Base-by-base conservation (phyloP, 495 filamentous ascomycete genomes). In the Sordaria brevicollis region DNA sequence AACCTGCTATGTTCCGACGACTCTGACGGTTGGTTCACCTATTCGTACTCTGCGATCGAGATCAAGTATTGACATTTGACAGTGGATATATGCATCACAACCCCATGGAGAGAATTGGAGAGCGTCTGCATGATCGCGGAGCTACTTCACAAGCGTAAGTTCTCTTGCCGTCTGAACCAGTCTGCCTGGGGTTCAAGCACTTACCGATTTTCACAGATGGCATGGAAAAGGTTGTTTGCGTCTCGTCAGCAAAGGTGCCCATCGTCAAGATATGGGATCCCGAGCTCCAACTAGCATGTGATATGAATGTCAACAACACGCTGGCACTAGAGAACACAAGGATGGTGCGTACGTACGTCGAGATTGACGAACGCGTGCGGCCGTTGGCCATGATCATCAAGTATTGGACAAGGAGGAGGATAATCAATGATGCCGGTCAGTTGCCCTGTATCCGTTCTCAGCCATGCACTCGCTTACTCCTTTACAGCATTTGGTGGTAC, bases 201-300 rank as follows among this genome's bases (percentile, higher is more conserved):
- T n/a, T n/a, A n/a, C 67, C 66, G 35, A 65, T 76, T 78, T 31
- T 65, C 37, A 62, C 75, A 97, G 94, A 93, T 82, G 95, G 95
- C 68, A 99, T 99, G 95, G 85, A 97, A 79, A 90, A 90, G 72
- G 93, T 99, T 9, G 90, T 97, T 41, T 99, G 95, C 76, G 91
- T 98, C 7, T 91, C 92, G 29, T 91, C 91, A 41, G 95, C 95
- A 15, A 97, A 97, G 78, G 96, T 99, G 17, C 94, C 96, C 10
- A 99, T 99, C 72, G 95, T 99, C 67, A 99, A 98, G 81, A 94
- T 97, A 65, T 98, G 94, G 94, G 95, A 99, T 76, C 96, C 95
- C 1, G 93, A 97, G 79, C 84, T 97, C 31, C 81, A 87, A 39
- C 83, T 99, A 70, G 91, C 93, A n/a, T 97, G 93, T 74, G 95